phyloP scores from a whole-genome alignment of 768 basidiomycete genomes.

The Leccinum truebloodii region DNA sequence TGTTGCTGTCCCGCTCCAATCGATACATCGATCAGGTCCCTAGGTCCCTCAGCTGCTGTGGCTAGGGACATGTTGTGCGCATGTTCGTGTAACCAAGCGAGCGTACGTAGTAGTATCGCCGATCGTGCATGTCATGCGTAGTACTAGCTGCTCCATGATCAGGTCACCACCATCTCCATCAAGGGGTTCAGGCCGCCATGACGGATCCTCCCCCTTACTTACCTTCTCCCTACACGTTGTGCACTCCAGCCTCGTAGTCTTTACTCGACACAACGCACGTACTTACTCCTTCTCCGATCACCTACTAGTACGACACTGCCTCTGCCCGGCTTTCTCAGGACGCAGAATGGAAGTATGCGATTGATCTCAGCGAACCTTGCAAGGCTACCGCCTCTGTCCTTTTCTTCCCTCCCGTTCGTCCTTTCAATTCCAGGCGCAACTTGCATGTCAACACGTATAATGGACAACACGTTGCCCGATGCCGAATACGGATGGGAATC shows the following conservation, averaged over 20 bases:
- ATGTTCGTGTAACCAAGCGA: background rate
- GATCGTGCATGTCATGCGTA: background rate
- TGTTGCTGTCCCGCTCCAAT: background rate
- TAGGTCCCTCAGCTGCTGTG: background rate
- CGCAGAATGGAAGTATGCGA: constrained; percentile 13
- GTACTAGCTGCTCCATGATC: background rate
- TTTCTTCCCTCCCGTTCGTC: background rate
- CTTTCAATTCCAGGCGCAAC: background rate
- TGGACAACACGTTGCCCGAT: constrained; percentile 11
- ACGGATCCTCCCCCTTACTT: constrained; percentile 6
- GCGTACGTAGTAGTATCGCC: background rate
- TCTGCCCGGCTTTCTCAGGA: constrained; percentile 8
- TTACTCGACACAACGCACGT: background rate
- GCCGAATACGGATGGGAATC: constrained; percentile 8
- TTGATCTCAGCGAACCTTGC: constrained; percentile 11
- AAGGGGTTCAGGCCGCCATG: background rate
- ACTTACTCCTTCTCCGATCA: constrained; percentile 1
- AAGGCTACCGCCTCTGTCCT: constrained; percentile 1
- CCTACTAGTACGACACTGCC: background rate
- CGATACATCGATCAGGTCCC: constrained; percentile 1
- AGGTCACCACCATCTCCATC: background rate
- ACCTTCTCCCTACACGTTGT: constrained; percentile 18
- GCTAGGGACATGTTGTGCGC: constrained; percentile 1
- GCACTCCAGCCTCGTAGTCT: background rate
- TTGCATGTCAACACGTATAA: background rate